Conservation (phyloP, 768 basidiomycete species). For the Leccinum rimulosum region DNA sequence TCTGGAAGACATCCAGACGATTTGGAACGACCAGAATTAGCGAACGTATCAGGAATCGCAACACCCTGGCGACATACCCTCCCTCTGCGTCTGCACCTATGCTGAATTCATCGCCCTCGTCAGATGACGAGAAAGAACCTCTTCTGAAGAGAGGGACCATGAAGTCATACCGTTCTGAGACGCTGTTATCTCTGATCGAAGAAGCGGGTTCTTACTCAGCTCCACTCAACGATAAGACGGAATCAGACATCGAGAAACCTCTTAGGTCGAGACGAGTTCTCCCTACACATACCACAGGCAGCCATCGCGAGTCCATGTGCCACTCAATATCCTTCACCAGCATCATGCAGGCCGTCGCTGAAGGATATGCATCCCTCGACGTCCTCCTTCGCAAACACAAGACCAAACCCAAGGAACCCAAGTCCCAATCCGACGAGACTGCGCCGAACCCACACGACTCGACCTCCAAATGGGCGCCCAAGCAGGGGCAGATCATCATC, state of each 20-base stretch:
- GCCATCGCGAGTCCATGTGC: slow-evolving; percentile 10
- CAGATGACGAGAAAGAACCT: slow-evolving; percentile 7
- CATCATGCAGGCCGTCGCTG: slow-evolving; percentile 14
- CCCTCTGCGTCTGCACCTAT: slow-evolving; percentile 15
- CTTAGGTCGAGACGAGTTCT: not conserved
- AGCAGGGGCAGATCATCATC: slow-evolving; percentile 35
- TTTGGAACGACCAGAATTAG: not conserved
- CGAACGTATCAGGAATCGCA: not conserved
- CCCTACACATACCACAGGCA: not conserved
- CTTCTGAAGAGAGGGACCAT: slow-evolving; percentile 2
- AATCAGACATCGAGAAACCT: not conserved
- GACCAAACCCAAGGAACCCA: not conserved
- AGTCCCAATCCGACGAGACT: not conserved
- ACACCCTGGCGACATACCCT: not conserved
- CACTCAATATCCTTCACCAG: slow-evolving; percentile 17
- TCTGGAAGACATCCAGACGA: not conserved
- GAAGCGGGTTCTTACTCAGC: not conserved
- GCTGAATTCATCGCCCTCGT: not conserved
- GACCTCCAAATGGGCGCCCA: slow-evolving; percentile 31
- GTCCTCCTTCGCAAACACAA: slow-evolving; percentile 16
- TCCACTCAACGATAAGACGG: not conserved
- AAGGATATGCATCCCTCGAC: slow-evolving; percentile 17
- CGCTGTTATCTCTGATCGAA: slow-evolving; percentile 13
- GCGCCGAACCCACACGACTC: not conserved
- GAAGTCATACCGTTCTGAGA: slow-evolving; percentile 14